Evolutionary conservation across 2,329 filamentous ascomycete genomes (phyloP), one percentile per base, ranked within the genome.

Genomic region (Diaporthe amygdali): DNA sequence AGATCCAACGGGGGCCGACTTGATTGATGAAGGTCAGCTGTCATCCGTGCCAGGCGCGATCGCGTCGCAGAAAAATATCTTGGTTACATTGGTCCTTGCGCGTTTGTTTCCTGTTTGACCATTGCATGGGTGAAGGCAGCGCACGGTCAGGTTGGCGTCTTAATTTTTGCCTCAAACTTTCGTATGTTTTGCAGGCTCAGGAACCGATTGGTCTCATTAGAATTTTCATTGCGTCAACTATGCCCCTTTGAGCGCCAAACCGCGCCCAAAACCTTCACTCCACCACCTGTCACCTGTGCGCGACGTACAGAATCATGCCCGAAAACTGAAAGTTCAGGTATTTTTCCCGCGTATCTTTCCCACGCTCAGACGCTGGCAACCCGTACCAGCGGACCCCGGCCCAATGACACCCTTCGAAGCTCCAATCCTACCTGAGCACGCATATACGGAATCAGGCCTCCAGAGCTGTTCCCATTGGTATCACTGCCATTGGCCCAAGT

Each of bases 21-120:
- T 20, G 59, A 63, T 49, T 63, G 59, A 63, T 47, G 59, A 63
- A 63, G 27, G 59, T 63, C 59, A 47, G 41, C 27, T 47, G 5
- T 17, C 41, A 37, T 12, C 27, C n/a, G 41, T 25, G 56, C 39
- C 41, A 17, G 46, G 41, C 59, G 59, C 59, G 41, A 20, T 63
- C 59, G 59, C 59, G 59, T 63, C 59, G 59, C 59, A 63, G 41
- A 47, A 25, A 47, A 63, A 47, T 63, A 47, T 47, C 27, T 37
- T 5, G 41, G 59, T 49, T 47, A 44, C 41, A 63, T 37, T 63
- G 59, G 41, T 47, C 41, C 59, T 37, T 47, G 27, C 59, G 59
- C 59, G 59, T 63, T 44, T 63, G 59, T 63, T 63, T 63, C 56
- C 47, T 46, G 56, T 63, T 46, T 61, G 56, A 61, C 39, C 27